phyloP scores from a whole-genome alignment of 2,329 filamentous ascomycete species.

The Dothideomycetes sp. region DNA sequence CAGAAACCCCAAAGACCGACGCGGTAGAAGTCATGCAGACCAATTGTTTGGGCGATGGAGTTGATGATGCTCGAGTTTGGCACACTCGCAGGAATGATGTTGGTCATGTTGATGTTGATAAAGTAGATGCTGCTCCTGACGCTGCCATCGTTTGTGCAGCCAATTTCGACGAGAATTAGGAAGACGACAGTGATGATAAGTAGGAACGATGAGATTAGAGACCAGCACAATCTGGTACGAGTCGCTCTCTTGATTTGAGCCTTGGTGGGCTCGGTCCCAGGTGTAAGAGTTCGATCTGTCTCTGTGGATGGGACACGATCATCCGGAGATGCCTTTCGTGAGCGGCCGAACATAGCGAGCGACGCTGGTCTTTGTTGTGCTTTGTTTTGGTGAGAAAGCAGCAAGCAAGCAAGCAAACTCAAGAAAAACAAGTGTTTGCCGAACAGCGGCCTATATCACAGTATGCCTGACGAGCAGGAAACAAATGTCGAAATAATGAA shows the following conservation, averaged over 20 bases:
- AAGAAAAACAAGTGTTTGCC: too few relatives aligned
- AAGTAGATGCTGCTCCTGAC: slow-evolving; percentile 69
- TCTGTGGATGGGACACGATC: slow-evolving; percentile 12
- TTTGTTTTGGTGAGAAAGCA: too few relatives aligned
- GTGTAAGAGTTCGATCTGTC: slow-evolving; percentile 23
- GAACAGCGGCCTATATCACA: slow-evolving; percentile 5
- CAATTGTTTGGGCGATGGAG: slow-evolving; percentile 75
- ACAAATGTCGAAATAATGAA: not conserved
- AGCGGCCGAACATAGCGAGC: slow-evolving; percentile 25
- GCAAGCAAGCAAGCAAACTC: too few relatives aligned
- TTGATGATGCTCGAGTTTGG: slow-evolving; percentile 71
- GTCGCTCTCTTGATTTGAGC: slow-evolving; percentile 40
- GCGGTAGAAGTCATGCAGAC: slow-evolving; percentile 89
- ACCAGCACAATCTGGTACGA: slow-evolving; percentile 49
- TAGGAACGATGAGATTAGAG: slow-evolving; percentile 55
- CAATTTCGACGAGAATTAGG: slow-evolving; percentile 70
- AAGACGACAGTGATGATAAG: slow-evolving; percentile 71
- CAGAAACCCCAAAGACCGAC: slow-evolving; percentile 90
- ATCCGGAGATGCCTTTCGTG: slow-evolving; percentile 15
- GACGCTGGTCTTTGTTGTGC: slow-evolving; percentile 2
- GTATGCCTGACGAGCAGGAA: not conserved
- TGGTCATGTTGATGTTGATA: slow-evolving; percentile 70
- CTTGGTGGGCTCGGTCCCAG: slow-evolving; percentile 23
- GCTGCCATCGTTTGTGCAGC: slow-evolving; percentile 53
- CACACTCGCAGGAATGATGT: slow-evolving; percentile 66